Evolutionary conservation across 2,329 filamentous ascomycete genomes (phyloP).

Genomic region (Botryotinia convoluta): DNA sequence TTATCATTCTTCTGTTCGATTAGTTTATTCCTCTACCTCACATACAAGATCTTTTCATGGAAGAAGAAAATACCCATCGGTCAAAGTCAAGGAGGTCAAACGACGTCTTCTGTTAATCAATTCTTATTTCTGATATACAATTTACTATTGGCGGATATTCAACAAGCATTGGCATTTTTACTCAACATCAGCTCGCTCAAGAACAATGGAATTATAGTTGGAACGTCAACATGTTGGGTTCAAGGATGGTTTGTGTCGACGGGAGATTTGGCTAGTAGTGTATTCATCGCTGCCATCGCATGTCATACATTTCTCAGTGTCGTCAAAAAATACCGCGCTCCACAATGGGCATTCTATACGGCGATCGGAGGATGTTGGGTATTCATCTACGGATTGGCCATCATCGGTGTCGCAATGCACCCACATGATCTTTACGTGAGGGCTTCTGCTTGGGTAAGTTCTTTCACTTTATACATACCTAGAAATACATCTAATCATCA

Average conservation of each 20-base stretch:
- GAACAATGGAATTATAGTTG: slow-evolving; percentile 52
- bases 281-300: slow-evolving; percentile 65
- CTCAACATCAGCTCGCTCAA: slow-evolving; percentile 60
- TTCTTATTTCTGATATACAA: slow-evolving; percentile 70
- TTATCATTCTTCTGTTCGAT: slow-evolving; percentile 47
- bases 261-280: slow-evolving; percentile 63
- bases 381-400: slow-evolving; percentile 56
- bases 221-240: slow-evolving; percentile 53
- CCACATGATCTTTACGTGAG: slow-evolving; percentile 56
- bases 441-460: slow-evolving; percentile 59
- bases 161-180: slow-evolving; percentile 62
- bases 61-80: slow-evolving; percentile 20
- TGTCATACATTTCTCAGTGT: slow-evolving; percentile 64
- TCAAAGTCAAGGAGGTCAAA: slow-evolving; percentile 1
- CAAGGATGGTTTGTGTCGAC: slow-evolving; percentile 69
- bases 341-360: slow-evolving; percentile 49
- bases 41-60: slow-evolving; percentile 39
- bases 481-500: background rate
- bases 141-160: slow-evolving; percentile 64
- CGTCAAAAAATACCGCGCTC: slow-evolving; percentile 53
- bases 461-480: background rate
- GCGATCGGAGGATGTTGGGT: slow-evolving; percentile 53
- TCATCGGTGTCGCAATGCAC: slow-evolving; percentile 45
- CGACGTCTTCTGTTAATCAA: slow-evolving; percentile 52
- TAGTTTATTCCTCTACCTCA: slow-evolving; percentile 44